Evolutionary conservation across 768 basidiomycete species (phyloP).

Genomic region (Antrodiella citrinella): DNA sequence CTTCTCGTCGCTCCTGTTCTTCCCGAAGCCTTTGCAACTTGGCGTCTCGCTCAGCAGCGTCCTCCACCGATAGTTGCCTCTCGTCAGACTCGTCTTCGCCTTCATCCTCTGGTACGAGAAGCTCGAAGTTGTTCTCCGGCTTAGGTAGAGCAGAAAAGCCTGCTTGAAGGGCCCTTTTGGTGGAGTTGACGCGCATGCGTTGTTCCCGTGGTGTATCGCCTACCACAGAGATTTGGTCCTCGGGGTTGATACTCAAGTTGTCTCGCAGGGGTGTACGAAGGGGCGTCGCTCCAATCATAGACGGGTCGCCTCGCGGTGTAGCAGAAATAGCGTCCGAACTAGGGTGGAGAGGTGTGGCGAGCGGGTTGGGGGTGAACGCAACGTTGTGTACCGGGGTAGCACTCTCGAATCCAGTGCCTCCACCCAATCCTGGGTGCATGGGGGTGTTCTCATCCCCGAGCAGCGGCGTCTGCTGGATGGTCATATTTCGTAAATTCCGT

Average conservation of each 20-base stretch:
- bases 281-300: conserved; percentile 58
- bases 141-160: conserved; percentile 81
- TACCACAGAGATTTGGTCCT: conserved; percentile 43
- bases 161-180: conserved; percentile 69
- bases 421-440: conserved; percentile 61
- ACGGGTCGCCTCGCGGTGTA: conserved; percentile 24
- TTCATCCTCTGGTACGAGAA: conserved; percentile 86
- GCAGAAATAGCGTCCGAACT: conserved; percentile 31
- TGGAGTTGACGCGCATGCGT: conserved; percentile 48
- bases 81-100: conserved; percentile 37
- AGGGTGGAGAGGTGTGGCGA: conserved; percentile 71
- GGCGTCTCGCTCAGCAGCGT: conserved; percentile 89
- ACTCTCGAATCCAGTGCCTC: conserved; percentile 88
- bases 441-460: conserved; percentile 98
- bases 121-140: conserved; percentile 96
- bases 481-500: conserved; percentile 92
- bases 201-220: conserved; percentile 75
- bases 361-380: conserved; percentile 92
- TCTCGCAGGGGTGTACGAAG: conserved; percentile 94
- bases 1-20: conserved; percentile 67
- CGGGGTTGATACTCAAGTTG: conserved; percentile 80
- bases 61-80: conserved; percentile 54
- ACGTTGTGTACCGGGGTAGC: conserved; percentile 91
- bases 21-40: conserved; percentile 54
- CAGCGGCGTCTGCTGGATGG: conserved; percentile 84